Evolutionary conservation across 2,329 filamentous ascomycete genomes (phyloP).

Genomic region (Cytospora piceicola): DNA sequence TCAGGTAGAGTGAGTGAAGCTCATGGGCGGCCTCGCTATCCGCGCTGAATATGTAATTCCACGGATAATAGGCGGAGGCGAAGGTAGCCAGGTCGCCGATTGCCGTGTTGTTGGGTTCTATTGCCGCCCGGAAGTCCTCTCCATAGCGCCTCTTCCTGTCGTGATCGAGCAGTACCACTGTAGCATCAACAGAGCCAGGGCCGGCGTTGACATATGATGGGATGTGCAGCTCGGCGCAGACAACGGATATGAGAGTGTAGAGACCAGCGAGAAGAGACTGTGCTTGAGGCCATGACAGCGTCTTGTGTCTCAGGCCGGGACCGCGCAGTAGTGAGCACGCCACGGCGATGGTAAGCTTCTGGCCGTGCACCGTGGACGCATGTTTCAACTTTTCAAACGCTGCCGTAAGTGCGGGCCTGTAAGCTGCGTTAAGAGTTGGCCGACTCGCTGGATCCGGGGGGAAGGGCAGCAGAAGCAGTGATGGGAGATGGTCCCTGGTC

Average conservation of each 20-base stretch:
- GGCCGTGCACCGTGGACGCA: conserved; percentile 38
- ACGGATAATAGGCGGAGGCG: conserved; percentile 58
- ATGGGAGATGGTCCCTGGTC: conserved; percentile 43
- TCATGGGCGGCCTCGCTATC: conserved; percentile 67
- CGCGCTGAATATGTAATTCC: conserved; percentile 68
- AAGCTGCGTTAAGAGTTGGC: conserved; percentile 59
- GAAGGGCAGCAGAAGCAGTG: conserved; percentile 66
- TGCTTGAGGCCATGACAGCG: conserved; percentile 65
- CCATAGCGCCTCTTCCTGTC: conserved; percentile 42
- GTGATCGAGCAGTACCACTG: conserved; percentile 75
- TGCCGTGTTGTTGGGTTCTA: conserved; percentile 50
- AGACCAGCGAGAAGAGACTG: conserved; percentile 76
- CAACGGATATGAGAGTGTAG: conserved; percentile 75
- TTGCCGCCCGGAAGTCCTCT: conserved; percentile 42
- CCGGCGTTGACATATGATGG: conserved; percentile 63
- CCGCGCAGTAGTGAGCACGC: conserved; percentile 64
- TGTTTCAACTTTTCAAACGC: conserved; percentile 55
- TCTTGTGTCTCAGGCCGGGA: conserved; percentile 52
- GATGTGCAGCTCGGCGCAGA: conserved; percentile 66
- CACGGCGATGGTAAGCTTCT: conserved; percentile 59
- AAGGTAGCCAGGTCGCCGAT: conserved; percentile 57
- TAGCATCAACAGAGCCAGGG: conserved; percentile 73
- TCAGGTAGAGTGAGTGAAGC: conserved; percentile 56
- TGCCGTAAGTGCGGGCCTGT: conserved; percentile 60
- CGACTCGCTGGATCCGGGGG: conserved; percentile 61